These are phyloP conservation scores for Mortierella sp. DNA, from an alignment of 371 early-diverging fungal species.

Conservation along the genomic window DNA sequence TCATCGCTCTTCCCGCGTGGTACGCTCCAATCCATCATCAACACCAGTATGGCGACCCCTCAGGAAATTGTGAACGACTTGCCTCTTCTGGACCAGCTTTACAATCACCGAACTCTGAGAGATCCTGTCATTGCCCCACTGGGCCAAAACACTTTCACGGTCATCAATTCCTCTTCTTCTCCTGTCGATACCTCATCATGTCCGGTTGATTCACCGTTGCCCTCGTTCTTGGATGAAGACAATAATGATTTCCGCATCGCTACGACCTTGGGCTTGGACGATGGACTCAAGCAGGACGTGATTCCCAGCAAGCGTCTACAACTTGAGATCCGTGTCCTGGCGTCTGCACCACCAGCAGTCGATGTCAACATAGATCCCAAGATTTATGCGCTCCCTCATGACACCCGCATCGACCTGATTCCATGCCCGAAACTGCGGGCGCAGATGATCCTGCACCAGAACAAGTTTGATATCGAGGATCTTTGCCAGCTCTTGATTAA, in stretches of 20 bases:
- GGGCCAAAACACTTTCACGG: slow-evolving; percentile 18
- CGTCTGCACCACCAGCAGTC: slow-evolving; percentile 46
- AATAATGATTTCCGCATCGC: slow-evolving; percentile 35
- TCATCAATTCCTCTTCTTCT: slow-evolving; percentile 1
- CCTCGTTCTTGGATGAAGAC: slow-evolving; percentile 32
- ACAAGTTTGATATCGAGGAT: slow-evolving; percentile 66
- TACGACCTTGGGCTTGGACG: slow-evolving; percentile 36
- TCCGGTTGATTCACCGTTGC: slow-evolving; percentile 10
- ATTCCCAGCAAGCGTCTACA: slow-evolving; percentile 41
- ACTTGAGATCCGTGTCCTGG: slow-evolving; percentile 39
- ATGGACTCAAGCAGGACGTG: slow-evolving; percentile 29
- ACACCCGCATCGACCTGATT: slow-evolving; percentile 68
- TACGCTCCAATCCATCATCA: slow-evolving; percentile 35
- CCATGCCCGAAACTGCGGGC: slow-evolving; percentile 69
- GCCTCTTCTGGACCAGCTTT: slow-evolving; percentile 35
- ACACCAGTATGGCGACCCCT: slow-evolving; percentile 30
- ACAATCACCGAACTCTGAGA: slow-evolving; percentile 15
- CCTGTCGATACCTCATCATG: slow-evolving; percentile 16
- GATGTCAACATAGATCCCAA: slow-evolving; percentile 51
- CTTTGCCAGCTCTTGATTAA: slow-evolving; percentile 63
- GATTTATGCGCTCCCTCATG: slow-evolving; percentile 64
- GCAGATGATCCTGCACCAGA: slow-evolving; percentile 69
- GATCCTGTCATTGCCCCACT: slow-evolving; percentile 31
- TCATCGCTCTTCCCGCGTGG: slow-evolving; percentile 53
- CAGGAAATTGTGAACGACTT: slow-evolving; percentile 42